phyloP scores from a whole-genome alignment of 2,329 filamentous ascomycete genomes.

The Claviceps spartinae region DNA sequence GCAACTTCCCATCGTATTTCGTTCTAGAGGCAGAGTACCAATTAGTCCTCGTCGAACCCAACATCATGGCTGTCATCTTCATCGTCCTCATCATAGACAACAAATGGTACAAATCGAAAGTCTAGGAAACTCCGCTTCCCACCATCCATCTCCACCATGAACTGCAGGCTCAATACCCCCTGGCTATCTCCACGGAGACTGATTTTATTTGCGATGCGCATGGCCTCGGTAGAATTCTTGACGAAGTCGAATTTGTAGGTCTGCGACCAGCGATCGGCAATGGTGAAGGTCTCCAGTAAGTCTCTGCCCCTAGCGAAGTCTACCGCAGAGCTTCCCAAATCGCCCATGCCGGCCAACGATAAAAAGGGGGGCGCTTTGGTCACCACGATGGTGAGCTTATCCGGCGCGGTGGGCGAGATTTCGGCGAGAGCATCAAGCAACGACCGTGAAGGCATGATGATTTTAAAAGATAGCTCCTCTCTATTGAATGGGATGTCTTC shows the following conservation, averaged over 20 bases:
- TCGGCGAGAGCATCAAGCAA: slow-evolving; percentile 61
- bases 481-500: slow-evolving; percentile 84
- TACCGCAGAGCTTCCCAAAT: slow-evolving; percentile 49
- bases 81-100: slow-evolving; percentile 38
- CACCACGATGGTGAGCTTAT: slow-evolving; percentile 54
- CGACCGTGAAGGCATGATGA: slow-evolving; percentile 75
- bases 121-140: slow-evolving; percentile 61
- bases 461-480: slow-evolving; percentile 70
- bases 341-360: slow-evolving; percentile 49
- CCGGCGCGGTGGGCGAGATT: slow-evolving; percentile 56
- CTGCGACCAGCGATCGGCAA: slow-evolving; percentile 47
- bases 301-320: slow-evolving; percentile 51
- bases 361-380: slow-evolving; percentile 56
- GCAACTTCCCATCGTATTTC: neutral
- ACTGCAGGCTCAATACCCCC: slow-evolving; percentile 86
- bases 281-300: slow-evolving; percentile 62
- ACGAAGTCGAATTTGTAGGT: slow-evolving; percentile 80
- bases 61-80: neutral
- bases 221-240: slow-evolving; percentile 77
- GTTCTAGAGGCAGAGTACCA: neutral
- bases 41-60: slow-evolving; percentile 6
- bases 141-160: slow-evolving; percentile 81
- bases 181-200: slow-evolving; percentile 78
- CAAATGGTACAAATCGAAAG: slow-evolving; percentile 67
- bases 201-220: slow-evolving; percentile 85